Evolutionary conservation across 2,329 filamentous ascomycete species (phyloP), one percentile per base, ranked within the genome.

Genomic region (Stagonosporopsis tanaceti): DNA sequence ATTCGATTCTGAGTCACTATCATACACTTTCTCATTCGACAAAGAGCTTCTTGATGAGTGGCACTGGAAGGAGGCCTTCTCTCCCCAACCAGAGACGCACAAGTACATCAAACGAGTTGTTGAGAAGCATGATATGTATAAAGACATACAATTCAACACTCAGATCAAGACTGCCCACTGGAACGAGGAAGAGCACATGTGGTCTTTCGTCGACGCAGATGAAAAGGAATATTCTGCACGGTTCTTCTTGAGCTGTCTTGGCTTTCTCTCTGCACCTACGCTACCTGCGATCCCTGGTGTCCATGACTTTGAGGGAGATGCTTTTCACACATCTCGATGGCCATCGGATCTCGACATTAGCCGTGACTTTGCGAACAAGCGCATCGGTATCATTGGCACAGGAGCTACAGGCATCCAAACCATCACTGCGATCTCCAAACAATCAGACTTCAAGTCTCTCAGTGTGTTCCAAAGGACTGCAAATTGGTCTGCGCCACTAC

Each of bases 381-480:
- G 80, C n/a, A 80, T 84, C 38, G 87, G 82, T 6, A 79, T 89
- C 60, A 84, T 89, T 30, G 87, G 87, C 5, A 68, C 67, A n/a
- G 87, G 87, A 1, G 82, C 86, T 0, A 84, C 84, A 0, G 87
- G 86, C 0, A 82, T 89, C 1, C 87, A 89, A 62, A 80, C 87
- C 37, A 80, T 82, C 0, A 87, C 89, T 59, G 85, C 84, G 32
- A 81, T 82, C 76, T 84, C 80, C 3, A 80, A 81, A 1, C 34
- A 46, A 9, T n/a, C 35, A 3, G 66, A 79, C 8, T 84, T 81
- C 0, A 78, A 76, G 6, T 69, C 70, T 40, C 44, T 90, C 0
- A 79, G 73, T 3, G 82, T 90, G 38, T 89, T 89, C 72, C 85
- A 89, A 66, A 81, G 88, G 2, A 89, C 86, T 0, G 86, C 87